phyloP scores from a whole-genome alignment of 495 filamentous ascomycete genomes.

The Baudoinia panamericana region DNA sequence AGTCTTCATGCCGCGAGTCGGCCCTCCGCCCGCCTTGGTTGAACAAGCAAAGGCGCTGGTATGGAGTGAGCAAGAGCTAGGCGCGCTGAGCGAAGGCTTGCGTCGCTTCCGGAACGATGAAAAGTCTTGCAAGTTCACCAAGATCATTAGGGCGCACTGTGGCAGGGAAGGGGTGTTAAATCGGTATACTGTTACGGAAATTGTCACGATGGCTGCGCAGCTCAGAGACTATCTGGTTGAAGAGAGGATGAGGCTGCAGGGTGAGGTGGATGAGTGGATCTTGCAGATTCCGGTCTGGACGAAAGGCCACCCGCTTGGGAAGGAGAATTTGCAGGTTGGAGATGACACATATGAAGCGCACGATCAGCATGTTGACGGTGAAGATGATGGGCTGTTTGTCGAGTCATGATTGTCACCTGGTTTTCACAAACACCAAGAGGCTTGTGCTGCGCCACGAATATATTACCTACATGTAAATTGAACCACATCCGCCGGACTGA shows the following conservation, averaged over 20 bases:
- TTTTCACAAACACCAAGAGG: too few relatives aligned
- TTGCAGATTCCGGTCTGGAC: conserved; percentile 23
- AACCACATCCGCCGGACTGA: too few relatives aligned
- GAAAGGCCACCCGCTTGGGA: conserved; percentile 7
- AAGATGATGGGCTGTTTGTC: background rate
- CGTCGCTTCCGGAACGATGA: conserved; percentile 16
- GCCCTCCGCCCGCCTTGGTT: conserved; percentile 9
- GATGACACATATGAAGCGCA: background rate
- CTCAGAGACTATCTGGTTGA: conserved; percentile 13
- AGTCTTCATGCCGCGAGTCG: conserved; percentile 19
- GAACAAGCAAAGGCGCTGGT: conserved; percentile 1
- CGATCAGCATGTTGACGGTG: background rate
- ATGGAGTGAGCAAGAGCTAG: conserved; percentile 18
- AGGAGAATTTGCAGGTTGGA: conserved; percentile 7
- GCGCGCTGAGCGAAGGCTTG: conserved; percentile 20
- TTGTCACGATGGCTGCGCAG: conserved; percentile 21
- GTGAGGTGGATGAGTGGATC: conserved; percentile 23
- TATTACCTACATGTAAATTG: too few relatives aligned
- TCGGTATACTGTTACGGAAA: conserved; percentile 24
- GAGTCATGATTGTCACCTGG: too few relatives aligned
- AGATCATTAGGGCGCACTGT: conserved; percentile 24
- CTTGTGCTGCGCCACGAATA: too few relatives aligned
- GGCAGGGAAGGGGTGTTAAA: conserved; percentile 10
- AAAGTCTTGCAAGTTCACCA: conserved; percentile 25
- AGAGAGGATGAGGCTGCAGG: background rate